Conservation (phyloP, 1,139 yeast genomes). For the Magnusiomyces fungicola region DNA sequence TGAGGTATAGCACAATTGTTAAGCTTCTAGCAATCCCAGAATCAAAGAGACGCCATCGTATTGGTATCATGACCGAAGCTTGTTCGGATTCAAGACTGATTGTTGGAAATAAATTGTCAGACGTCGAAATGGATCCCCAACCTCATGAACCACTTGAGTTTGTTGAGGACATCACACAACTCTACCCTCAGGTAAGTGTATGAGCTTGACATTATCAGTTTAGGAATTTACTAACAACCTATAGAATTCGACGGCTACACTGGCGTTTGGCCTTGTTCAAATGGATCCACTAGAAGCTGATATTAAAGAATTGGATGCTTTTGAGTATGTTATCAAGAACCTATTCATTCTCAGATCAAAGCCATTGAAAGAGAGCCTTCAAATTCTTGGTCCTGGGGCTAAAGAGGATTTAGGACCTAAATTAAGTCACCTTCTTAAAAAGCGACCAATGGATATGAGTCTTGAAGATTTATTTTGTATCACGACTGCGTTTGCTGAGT, state of each 20-base stretch:
- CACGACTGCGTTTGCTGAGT: slow-evolving; percentile 47
- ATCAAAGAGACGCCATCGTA: slow-evolving; percentile 44
- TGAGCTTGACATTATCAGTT: too few species aligned
- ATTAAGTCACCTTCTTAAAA: slow-evolving; percentile 38
- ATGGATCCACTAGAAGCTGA: slow-evolving; percentile 25
- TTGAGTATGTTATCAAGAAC: slow-evolving; percentile 62
- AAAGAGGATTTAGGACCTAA: slow-evolving; percentile 44
- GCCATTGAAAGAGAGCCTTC: slow-evolving; percentile 43
- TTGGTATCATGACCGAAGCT: slow-evolving; percentile 54
- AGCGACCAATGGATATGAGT: slow-evolving; percentile 44
- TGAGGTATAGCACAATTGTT: slow-evolving; percentile 51
- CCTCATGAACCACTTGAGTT: background rate
- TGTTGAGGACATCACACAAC: background rate
- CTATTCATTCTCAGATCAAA: slow-evolving; percentile 49
- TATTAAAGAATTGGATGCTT: slow-evolving; percentile 41
- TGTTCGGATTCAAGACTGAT: slow-evolving; percentile 47
- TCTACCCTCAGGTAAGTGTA: background rate
- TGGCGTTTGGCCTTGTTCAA: slow-evolving; percentile 22
- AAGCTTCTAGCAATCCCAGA: slow-evolving; percentile 52
- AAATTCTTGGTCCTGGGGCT: slow-evolving; percentile 76
- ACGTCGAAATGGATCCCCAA: background rate
- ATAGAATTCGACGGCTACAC: background rate
- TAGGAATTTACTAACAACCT: background rate
- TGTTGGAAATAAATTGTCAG: slow-evolving; percentile 29
- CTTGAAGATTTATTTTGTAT: slow-evolving; percentile 48